These are phyloP conservation scores for Pseudomonodictys pantanalensis DNA, from an alignment of 495 filamentous ascomycete species.

Conservation along the genomic window DNA sequence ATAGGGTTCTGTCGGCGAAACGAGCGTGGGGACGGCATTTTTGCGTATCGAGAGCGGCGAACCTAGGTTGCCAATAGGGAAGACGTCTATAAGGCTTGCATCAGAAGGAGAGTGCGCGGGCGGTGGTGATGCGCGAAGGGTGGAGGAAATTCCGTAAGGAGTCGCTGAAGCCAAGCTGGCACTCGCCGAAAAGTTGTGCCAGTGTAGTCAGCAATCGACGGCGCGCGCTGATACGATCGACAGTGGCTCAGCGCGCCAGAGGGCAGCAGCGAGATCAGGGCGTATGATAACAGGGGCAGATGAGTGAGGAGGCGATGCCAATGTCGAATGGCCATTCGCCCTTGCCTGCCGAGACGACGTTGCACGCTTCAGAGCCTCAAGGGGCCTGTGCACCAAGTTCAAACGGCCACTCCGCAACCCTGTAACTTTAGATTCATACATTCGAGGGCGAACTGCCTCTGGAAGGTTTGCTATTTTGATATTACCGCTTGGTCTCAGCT, in stretches of 20 bases:
- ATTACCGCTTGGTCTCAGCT: neutral
- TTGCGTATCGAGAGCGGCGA: constrained; percentile 13
- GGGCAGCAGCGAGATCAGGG: neutral
- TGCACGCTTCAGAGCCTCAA: neutral
- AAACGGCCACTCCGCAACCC: too few species aligned
- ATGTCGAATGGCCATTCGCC: neutral
- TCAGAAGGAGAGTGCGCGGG: constrained; percentile 18
- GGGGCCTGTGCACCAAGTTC: neutral
- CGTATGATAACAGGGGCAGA: neutral
- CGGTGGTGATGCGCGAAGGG: constrained; percentile 2
- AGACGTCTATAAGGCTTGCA: constrained; percentile 22
- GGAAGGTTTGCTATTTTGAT: neutral
- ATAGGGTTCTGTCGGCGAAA: constrained; percentile 67
- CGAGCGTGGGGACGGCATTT: constrained; percentile 41
- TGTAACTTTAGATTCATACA: too few species aligned
- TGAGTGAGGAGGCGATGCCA: neutral
- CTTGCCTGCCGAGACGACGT: neutral
- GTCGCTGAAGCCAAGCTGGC: neutral
- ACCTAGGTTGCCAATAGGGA: constrained; percentile 23
- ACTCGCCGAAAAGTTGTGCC: neutral
- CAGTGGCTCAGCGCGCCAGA: neutral
- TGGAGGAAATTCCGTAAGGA: neutral
- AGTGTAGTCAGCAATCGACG: neutral
- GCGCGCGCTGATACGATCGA: neutral
- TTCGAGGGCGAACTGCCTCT: neutral